Conservation (phyloP, 345 rosid species). For the Populus alba region DNA sequence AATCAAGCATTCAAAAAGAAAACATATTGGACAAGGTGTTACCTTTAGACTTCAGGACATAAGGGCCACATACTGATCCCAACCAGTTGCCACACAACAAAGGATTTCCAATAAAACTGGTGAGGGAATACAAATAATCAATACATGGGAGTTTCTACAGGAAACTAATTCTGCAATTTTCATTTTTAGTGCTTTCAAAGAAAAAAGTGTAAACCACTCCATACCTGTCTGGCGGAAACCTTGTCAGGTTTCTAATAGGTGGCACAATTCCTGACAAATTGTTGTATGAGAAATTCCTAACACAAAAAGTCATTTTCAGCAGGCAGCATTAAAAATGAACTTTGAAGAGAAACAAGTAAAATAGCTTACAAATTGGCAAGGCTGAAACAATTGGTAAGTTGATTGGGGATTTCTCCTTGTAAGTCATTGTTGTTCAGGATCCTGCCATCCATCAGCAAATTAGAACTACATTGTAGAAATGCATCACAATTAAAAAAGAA, state of each 20-base stretch:
- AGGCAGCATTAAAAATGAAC: background rate
- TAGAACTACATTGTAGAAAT: background rate
- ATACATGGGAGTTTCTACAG: background rate
- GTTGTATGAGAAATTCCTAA: slow-evolving; percentile 84
- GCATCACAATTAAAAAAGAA: background rate
- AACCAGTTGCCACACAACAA: slow-evolving; percentile 79
- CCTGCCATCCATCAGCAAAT: slow-evolving; percentile 34
- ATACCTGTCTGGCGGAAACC: slow-evolving; percentile 69
- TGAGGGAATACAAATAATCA: background rate
- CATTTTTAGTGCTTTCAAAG: background rate
- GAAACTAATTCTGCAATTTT: background rate
- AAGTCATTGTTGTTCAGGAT: slow-evolving; percentile 69
- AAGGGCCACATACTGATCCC: slow-evolving; percentile 70
- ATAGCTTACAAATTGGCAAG: slow-evolving; percentile 57
- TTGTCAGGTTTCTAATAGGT: slow-evolving; percentile 54
- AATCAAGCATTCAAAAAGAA: background rate
- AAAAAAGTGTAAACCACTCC: background rate
- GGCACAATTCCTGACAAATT: slow-evolving; percentile 78
- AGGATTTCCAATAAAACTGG: slow-evolving; percentile 77
- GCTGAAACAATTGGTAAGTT: slow-evolving; percentile 76
- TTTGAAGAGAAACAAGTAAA: background rate
- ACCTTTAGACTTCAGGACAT: slow-evolving; percentile 56
- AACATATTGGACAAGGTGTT: background rate
- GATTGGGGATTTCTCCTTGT: slow-evolving; percentile 78
- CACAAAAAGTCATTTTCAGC: background rate